A percentile compares a stretch with the other conserved stretches of the same genome.
phyloP scores from a whole-genome alignment of 805 yeast genomes.

The Cyberlindnera sargentensis region DNA sequence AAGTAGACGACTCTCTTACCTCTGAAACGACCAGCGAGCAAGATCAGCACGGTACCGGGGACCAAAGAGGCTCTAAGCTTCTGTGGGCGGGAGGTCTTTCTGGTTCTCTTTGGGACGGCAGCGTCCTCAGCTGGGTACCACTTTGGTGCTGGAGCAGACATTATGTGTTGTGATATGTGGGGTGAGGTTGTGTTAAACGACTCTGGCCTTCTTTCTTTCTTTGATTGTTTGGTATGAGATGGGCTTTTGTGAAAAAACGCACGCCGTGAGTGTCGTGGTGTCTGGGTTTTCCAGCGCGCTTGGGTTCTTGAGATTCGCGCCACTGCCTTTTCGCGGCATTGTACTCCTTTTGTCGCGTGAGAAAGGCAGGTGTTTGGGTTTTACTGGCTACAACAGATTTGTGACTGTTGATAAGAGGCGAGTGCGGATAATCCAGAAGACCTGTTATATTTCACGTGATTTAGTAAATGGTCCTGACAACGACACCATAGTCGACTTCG shows the following conservation, averaged over 20 bases:
- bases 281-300: too few relatives aligned
- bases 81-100: conserved; percentile 91
- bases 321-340: too few relatives aligned
- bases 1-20: conserved; percentile 99
- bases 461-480: conserved; percentile 12
- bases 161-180: conserved; percentile 3
- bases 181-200: neutral
- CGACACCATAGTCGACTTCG: conserved; percentile 17
- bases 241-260: conserved; percentile 3
- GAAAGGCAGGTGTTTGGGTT: too few relatives aligned
- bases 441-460: conserved; percentile 6
- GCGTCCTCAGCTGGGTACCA: conserved; percentile 93
- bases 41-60: conserved; percentile 96
- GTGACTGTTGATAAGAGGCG: too few relatives aligned
- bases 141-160: conserved; percentile 59
- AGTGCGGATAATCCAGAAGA: too few relatives aligned
- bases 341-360: too few relatives aligned
- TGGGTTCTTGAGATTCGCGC: too few relatives aligned
- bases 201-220: neutral
- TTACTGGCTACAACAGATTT: too few relatives aligned
- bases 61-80: conserved; percentile 92
- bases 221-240: neutral
- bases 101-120: conserved; percentile 79
- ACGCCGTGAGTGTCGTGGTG: too few relatives aligned
- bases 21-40: conserved; percentile 99